Percentiles rank a stretch among this genome's conserved stretches.
Evolutionary conservation across 2,329 filamentous ascomycete species (phyloP).

Genomic region (Diplodia seriata): DNA sequence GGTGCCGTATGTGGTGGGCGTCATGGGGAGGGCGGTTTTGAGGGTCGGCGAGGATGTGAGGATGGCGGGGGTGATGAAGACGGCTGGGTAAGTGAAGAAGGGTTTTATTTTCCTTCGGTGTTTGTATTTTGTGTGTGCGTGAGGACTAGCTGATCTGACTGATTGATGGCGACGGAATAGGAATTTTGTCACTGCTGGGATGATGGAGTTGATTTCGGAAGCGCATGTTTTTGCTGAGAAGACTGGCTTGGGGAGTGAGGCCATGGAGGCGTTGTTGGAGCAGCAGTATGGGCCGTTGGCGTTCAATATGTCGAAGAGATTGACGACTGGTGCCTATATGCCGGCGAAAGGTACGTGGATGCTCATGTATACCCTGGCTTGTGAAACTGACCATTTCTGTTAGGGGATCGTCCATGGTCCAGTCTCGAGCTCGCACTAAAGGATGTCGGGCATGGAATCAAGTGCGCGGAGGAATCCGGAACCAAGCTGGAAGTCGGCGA

Average conservation of each 20-base stretch:
- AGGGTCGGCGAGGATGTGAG: constrained; percentile 1
- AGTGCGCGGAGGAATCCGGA: constrained; percentile 51
- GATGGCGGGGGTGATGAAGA: neutral
- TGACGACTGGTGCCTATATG: constrained; percentile 42
- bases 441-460: constrained; percentile 59
- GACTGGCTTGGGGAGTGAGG: constrained; percentile 50
- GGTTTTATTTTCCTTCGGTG: neutral
- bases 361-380: no score
- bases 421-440: constrained; percentile 60
- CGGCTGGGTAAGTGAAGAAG: neutral
- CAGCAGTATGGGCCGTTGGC: constrained; percentile 43
- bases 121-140: neutral
- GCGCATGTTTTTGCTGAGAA: constrained; percentile 59
- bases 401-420: constrained; percentile 50
- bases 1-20: neutral
- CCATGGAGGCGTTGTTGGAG: constrained; percentile 53
- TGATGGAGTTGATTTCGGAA: constrained; percentile 59
- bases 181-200: constrained; percentile 58
- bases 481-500: constrained; percentile 53
- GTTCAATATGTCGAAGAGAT: constrained; percentile 39
- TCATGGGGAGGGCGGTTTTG: neutral
- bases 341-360: constrained; percentile 40
- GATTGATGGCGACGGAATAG: constrained; percentile 41
- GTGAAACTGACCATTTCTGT: neutral
- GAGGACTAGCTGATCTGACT: neutral